These are phyloP conservation scores for Exophiala calicioides DNA, from an alignment of 2,329 filamentous ascomycete genomes.

Conservation along the genomic window DNA sequence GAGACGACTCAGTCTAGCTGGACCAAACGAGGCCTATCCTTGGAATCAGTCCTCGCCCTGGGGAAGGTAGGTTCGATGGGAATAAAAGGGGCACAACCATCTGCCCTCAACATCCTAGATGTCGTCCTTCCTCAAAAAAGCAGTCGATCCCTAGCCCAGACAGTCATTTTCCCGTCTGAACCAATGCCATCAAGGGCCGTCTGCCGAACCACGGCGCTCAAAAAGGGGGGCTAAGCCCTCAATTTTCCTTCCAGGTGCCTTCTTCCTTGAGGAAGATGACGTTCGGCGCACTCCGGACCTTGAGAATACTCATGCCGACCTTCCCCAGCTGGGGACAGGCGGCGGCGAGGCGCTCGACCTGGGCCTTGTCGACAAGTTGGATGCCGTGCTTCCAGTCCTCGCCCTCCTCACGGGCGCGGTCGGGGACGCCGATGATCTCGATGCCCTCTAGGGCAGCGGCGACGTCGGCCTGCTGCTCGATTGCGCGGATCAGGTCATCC, in stretches of 20 bases:
- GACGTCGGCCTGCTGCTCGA: slow-evolving; percentile 12
- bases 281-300: slow-evolving; percentile 25
- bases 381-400: slow-evolving; percentile 23
- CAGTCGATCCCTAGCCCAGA: too few relatives aligned
- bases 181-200: not conserved
- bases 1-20: too few relatives aligned
- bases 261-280: slow-evolving; percentile 23
- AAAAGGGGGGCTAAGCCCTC: not conserved
- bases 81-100: too few relatives aligned
- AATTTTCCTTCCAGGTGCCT: slow-evolving; percentile 14
- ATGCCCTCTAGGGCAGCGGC: slow-evolving; percentile 21
- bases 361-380: slow-evolving; percentile 20
- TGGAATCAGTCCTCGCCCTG: too few relatives aligned
- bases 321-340: slow-evolving; percentile 22
- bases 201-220: too few relatives aligned
- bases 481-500: slow-evolving; percentile 13
- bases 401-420: slow-evolving; percentile 9
- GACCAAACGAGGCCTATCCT: too few relatives aligned
- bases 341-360: slow-evolving; percentile 22
- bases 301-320: slow-evolving; percentile 28
- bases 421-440: slow-evolving; percentile 28
- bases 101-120: too few relatives aligned
- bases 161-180: too few relatives aligned
- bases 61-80: too few relatives aligned
- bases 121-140: too few relatives aligned